Percentiles rank a stretch among this genome's conserved stretches.
Conservation (phyloP, 1,284 basidiomycete species). For the Malassezia yamatoensis region DNA sequence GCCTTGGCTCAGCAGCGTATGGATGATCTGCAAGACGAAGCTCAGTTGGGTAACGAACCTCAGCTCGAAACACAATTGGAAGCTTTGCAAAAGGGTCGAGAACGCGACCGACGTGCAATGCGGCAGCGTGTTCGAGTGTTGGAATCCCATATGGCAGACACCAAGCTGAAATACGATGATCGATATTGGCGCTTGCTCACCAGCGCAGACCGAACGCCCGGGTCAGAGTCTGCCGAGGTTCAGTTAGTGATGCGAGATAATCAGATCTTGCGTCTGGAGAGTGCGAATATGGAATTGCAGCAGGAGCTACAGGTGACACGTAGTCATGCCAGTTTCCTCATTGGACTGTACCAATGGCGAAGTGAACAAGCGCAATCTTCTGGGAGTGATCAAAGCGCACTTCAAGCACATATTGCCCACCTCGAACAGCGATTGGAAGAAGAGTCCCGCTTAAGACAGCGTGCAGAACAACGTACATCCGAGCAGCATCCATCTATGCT, state of each 20-base stretch:
- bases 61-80: slow-evolving; percentile 3
- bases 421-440: slow-evolving; percentile 8
- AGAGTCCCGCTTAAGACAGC: slow-evolving; percentile 1
- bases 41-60: not conserved
- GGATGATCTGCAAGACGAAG: not conserved
- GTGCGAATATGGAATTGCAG: slow-evolving; percentile 1
- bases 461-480: not conserved
- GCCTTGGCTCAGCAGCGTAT: not conserved
- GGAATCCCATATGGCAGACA: slow-evolving; percentile 17
- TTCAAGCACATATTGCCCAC: slow-evolving; percentile 8
- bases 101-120: slow-evolving; percentile 13
- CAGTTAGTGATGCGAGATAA: slow-evolving; percentile 14
- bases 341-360: slow-evolving; percentile 14
- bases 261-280: slow-evolving; percentile 8
- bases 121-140: slow-evolving; percentile 17
- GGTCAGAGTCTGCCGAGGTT: slow-evolving; percentile 6
- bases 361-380: not conserved
- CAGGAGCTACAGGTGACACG: not conserved
- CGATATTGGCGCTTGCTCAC: slow-evolving; percentile 17
- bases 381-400: not conserved
- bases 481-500: not conserved
- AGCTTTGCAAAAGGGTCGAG: slow-evolving; percentile 7
- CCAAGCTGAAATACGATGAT: slow-evolving; percentile 14
- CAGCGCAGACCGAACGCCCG: slow-evolving; percentile 1
- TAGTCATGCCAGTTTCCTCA: slow-evolving; percentile 13